Conservation (phyloP, 768 basidiomycete genomes). For the Auriculariales sp. region DNA sequence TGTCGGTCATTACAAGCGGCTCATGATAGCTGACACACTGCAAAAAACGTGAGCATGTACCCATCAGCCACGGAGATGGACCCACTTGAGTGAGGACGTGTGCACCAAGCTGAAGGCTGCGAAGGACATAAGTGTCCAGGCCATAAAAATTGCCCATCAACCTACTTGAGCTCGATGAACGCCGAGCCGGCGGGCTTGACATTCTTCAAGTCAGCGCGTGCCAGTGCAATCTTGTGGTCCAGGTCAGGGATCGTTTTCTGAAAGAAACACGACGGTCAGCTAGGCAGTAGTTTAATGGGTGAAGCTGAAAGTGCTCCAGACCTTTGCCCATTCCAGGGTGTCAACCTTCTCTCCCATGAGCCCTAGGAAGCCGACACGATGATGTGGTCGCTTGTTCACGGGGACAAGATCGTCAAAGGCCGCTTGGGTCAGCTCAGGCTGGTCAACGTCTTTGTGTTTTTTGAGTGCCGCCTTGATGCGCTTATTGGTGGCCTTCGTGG, state of each 20-base stretch:
- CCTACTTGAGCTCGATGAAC: constrained; percentile 60
- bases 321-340: constrained; percentile 48
- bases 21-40: constrained; percentile 10
- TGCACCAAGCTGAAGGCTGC: constrained; percentile 57
- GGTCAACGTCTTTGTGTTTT: constrained; percentile 8
- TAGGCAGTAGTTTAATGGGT: background rate
- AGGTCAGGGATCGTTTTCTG: constrained; percentile 38
- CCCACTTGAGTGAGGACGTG: constrained; percentile 45
- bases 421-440: constrained; percentile 6
- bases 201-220: constrained; percentile 21
- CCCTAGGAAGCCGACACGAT: constrained; percentile 33
- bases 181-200: constrained; percentile 37
- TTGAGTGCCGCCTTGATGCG: constrained; percentile 18
- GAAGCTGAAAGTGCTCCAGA: constrained; percentile 9
- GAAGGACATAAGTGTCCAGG: too few species aligned
- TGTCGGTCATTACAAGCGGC: constrained; percentile 43
- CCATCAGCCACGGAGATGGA: constrained; percentile 11
- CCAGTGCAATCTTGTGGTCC: constrained; percentile 25
- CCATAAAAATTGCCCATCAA: too few species aligned
- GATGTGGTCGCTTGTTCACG: constrained; percentile 32
- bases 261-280: background rate
- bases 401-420: constrained; percentile 42
- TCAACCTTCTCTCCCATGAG: constrained; percentile 48
- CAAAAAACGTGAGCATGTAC: constrained; percentile 6
- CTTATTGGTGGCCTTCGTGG: constrained; percentile 26